Evolutionary conservation across 192 early-diverging fungal species (phyloP).

Genomic region (Umbelopsis ramanniana): DNA sequence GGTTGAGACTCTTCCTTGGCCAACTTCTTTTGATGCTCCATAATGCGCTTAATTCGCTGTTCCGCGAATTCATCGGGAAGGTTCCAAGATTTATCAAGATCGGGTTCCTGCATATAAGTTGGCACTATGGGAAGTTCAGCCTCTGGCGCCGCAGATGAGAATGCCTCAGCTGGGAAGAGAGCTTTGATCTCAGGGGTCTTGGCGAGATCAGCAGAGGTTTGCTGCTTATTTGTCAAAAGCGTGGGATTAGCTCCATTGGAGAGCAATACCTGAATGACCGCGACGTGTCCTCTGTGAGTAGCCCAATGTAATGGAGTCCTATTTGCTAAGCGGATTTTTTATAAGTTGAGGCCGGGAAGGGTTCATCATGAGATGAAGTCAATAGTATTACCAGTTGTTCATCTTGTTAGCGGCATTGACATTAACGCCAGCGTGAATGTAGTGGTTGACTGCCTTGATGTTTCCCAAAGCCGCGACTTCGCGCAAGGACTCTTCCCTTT

Average conservation of each 20-base stretch:
- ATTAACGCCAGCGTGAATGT: conserved; percentile 65
- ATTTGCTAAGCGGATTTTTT: not conserved
- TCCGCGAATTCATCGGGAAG: conserved; percentile 62
- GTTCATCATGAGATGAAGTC: not conserved
- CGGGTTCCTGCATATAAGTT: conserved; percentile 66
- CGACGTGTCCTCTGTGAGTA: conserved; percentile 62
- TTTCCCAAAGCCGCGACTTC: conserved; percentile 69
- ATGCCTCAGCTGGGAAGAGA: conserved; percentile 41
- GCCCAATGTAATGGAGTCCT: conserved; percentile 84
- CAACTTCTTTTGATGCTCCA: conserved; percentile 23
- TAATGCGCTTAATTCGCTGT: conserved; percentile 26
- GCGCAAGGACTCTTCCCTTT: conserved; percentile 41
- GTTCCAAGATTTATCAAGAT: conserved; percentile 71
- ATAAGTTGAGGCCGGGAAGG: not conserved
- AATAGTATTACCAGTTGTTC: conserved; percentile 64
- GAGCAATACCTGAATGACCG: conserved; percentile 62
- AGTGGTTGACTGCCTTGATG: conserved; percentile 65
- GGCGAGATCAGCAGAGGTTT: conserved; percentile 66
- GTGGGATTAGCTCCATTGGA: conserved; percentile 63
- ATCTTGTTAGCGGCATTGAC: conserved; percentile 73
- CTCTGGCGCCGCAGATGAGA: conserved; percentile 21
- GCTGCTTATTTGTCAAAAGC: conserved; percentile 62
- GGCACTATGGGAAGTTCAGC: conserved; percentile 54
- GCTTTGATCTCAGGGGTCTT: conserved; percentile 49
- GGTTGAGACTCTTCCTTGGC: not conserved